phyloP scores from a whole-genome alignment of 306 rosid genomes.

The Carpinus viminea region DNA sequence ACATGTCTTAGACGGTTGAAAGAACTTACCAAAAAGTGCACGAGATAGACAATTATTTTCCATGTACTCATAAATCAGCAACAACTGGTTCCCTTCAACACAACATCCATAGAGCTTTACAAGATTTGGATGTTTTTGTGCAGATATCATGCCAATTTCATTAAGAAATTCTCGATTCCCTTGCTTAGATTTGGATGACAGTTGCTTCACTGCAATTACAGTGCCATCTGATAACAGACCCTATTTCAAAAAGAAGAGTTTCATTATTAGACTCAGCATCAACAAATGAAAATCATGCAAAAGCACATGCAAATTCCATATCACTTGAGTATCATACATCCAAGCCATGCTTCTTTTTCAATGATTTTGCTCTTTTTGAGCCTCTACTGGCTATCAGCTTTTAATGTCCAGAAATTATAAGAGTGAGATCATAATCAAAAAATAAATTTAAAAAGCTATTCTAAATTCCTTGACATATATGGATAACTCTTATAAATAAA shows the following conservation, averaged over 20 bases:
- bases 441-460: conserved; percentile 2
- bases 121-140: conserved; percentile 90
- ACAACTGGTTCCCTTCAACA: conserved; percentile 82
- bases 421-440: background rate
- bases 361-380: conserved; percentile 10
- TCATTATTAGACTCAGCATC: background rate
- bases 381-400: conserved; percentile 6
- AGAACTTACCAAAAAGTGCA: conserved; percentile 75
- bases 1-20: conserved; percentile 11
- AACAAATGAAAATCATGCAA: background rate
- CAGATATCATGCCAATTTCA: conserved; percentile 95
- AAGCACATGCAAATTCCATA: background rate
- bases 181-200: conserved; percentile 91
- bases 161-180: conserved; percentile 95
- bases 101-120: conserved; percentile 95
- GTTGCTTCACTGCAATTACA: conserved; percentile 86
- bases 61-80: conserved; percentile 85
- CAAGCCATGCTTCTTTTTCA: background rate
- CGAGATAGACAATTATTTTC: conserved; percentile 91
- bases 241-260: conserved; percentile 45
- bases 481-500: conserved; percentile 6
- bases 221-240: conserved; percentile 84
- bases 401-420: background rate
- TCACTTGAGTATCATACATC: background rate
- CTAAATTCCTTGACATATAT: background rate